These are phyloP conservation scores for Phytophthora pini DNA, from an alignment of 352 stramenopile species.

Conservation along the genomic window DNA sequence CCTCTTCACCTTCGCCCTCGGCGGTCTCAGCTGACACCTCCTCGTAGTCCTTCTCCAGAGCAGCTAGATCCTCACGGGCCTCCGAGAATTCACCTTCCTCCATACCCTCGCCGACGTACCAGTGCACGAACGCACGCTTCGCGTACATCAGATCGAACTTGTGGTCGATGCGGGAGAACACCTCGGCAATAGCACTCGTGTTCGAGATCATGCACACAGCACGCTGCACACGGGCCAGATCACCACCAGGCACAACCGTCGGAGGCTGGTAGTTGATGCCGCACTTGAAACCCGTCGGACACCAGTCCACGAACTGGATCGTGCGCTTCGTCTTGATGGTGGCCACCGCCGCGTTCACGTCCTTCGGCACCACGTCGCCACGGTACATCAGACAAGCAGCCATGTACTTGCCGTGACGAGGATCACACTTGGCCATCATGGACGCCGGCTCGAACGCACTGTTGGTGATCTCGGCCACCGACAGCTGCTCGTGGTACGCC, in stretches of 20 bases:
- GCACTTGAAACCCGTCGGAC: constrained; percentile 98
- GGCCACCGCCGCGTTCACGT: constrained; percentile 95
- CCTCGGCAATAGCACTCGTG: constrained; percentile 98
- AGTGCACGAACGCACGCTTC: constrained; percentile 99
- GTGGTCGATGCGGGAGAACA: constrained; percentile 98
- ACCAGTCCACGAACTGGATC: constrained; percentile 99
- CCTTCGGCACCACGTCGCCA: constrained; percentile 93
- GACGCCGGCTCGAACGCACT: constrained; percentile 96
- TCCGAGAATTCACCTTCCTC: constrained; percentile 99
- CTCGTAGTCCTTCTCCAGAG: not conserved
- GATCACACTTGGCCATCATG: constrained; percentile 99
- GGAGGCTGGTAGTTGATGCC: constrained; percentile 96
- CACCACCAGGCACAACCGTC: constrained; percentile 95
- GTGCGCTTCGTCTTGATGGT: constrained; percentile 99
- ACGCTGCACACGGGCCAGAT: constrained; percentile 97
- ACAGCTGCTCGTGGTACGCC: too few species aligned
- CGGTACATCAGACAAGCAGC: constrained; percentile 98
- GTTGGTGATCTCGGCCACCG: constrained; percentile 95
- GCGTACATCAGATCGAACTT: constrained; percentile 99
- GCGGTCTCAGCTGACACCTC: constrained; percentile 97
- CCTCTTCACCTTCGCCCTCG: constrained; percentile 95
- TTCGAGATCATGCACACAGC: constrained; percentile 99
- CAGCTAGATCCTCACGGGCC: constrained; percentile 94
- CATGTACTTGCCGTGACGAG: constrained; percentile 99
- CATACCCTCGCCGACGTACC: constrained; percentile 99